Evolutionary conservation across 2,329 filamentous ascomycete species (phyloP).

Genomic region (Sclerotinia minor): DNA sequence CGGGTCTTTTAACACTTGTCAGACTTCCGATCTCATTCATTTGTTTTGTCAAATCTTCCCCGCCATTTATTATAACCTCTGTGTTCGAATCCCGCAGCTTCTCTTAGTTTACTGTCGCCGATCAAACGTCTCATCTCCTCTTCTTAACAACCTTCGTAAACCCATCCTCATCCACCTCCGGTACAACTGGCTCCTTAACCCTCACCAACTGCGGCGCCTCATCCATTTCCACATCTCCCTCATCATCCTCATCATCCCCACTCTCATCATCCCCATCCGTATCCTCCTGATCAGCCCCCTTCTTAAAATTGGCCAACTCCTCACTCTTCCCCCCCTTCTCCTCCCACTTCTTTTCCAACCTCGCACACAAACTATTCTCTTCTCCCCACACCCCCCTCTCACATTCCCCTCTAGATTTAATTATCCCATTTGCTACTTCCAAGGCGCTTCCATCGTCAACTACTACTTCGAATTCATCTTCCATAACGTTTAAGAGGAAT

Average conservation of each 20-base stretch:
- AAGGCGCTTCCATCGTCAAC: conserved; percentile 86
- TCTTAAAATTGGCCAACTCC: conserved; percentile 50
- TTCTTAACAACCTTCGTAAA: conserved; percentile 74
- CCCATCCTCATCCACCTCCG: conserved; percentile 77
- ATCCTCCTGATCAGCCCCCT: conserved; percentile 56
- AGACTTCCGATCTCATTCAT: neutral
- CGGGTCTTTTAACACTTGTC: neutral
- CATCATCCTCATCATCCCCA: conserved; percentile 55
- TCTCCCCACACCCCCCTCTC: conserved; percentile 59
- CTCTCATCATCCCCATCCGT: conserved; percentile 58
- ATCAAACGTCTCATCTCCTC: conserved; percentile 47
- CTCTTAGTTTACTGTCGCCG: neutral
- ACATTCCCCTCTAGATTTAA: conserved; percentile 62
- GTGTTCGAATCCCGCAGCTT: neutral
- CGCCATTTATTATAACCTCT: no score
- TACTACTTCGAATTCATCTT: conserved; percentile 92
- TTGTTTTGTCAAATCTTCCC: no score
- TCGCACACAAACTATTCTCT: conserved; percentile 63
- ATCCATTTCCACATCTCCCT: conserved; percentile 64
- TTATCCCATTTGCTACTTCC: conserved; percentile 74
- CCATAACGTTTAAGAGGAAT: conserved; percentile 84
- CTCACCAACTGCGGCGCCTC: conserved; percentile 65
- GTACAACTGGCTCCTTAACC: conserved; percentile 62
- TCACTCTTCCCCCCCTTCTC: conserved; percentile 59
- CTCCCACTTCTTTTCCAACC: conserved; percentile 63